Percentiles rank a stretch among this genome's conserved stretches.
These are phyloP conservation scores for Nemophila menziesii DNA, from an alignment of 257 asterid species.

Conservation along the genomic window DNA sequence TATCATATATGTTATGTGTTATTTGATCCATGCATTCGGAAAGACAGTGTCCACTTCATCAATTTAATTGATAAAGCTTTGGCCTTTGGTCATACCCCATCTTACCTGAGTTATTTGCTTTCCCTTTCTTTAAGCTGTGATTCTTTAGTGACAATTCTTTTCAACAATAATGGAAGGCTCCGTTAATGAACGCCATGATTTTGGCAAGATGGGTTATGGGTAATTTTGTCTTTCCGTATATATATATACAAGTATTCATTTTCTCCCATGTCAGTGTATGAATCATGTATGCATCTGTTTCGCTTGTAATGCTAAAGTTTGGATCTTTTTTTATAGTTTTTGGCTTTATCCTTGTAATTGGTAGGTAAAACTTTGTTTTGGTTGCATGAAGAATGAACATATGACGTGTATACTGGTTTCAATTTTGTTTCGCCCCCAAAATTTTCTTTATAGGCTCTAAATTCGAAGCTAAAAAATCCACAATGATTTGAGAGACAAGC, in stretches of 20 bases:
- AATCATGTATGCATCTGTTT: not conserved
- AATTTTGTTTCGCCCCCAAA: no score
- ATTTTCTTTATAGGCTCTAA: no score
- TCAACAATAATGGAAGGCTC: constrained; percentile 52
- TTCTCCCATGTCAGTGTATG: not conserved
- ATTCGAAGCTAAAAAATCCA: no score
- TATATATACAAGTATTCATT: not conserved
- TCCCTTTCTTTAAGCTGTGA: constrained; percentile 9
- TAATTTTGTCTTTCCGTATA: constrained; percentile 13
- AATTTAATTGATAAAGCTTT: constrained; percentile 15
- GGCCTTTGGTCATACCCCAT: constrained; percentile 25
- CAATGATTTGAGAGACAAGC: no score
- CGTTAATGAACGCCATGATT: constrained; percentile 71
- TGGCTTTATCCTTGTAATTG: not conserved
- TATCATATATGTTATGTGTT: no score
- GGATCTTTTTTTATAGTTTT: no score
- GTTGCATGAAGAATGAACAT: constrained; percentile 1
- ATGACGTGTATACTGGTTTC: no score
- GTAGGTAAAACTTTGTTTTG: constrained; percentile 1
- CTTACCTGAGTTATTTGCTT: constrained; percentile 15
- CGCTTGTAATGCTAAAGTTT: not conserved
- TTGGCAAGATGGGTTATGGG: constrained; percentile 99
- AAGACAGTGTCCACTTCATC: constrained; percentile 23
- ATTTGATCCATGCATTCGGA: constrained; percentile 10
- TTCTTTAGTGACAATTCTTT: not conserved